Conservation (phyloP, 2,329 filamentous ascomycete genomes). For the Sporothrix pseudoabietina region DNA sequence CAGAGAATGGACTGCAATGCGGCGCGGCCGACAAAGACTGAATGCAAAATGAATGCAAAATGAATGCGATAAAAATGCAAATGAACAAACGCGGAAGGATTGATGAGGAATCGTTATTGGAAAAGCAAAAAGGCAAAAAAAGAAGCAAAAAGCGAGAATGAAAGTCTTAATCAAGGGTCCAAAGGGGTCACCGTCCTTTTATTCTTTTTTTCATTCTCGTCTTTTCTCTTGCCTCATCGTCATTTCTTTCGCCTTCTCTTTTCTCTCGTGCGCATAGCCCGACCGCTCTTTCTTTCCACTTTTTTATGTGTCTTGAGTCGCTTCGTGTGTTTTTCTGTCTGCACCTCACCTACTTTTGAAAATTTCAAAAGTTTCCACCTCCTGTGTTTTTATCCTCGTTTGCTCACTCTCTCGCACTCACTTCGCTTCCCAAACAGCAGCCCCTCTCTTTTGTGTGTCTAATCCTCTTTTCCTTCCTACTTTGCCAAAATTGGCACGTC, state of each 20-base stretch:
- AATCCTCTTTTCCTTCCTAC: not conserved
- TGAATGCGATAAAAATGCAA: not conserved
- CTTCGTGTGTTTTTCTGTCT: not conserved
- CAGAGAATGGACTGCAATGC: not conserved
- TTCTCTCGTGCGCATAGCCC: conserved; percentile 15
- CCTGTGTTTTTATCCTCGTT: not conserved
- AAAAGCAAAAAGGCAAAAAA: not conserved
- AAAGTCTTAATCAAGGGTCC: not conserved
- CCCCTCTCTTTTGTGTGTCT: conserved; percentile 13
- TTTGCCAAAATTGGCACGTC: conserved; percentile 18
- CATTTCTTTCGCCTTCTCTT: conserved; percentile 14
- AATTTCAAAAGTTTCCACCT: conserved; percentile 2
- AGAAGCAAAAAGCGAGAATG: conserved; percentile 8
- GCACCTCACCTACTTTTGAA: conserved; percentile 19
- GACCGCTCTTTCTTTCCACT: conserved; percentile 24
- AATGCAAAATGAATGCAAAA: not conserved
- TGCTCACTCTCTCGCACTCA: conserved; percentile 9
- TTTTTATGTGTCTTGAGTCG: not conserved
- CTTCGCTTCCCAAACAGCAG: not conserved
- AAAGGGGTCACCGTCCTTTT: not conserved
- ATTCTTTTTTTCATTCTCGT: not conserved
- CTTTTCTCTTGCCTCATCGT: conserved; percentile 1
- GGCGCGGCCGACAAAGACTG: conserved; percentile 10
- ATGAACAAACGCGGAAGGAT: conserved; percentile 28
- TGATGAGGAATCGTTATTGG: not conserved